Evolutionary conservation across 106 monocot genomes (phyloP).

Genomic region (Dendrobium huoshanense): DNA sequence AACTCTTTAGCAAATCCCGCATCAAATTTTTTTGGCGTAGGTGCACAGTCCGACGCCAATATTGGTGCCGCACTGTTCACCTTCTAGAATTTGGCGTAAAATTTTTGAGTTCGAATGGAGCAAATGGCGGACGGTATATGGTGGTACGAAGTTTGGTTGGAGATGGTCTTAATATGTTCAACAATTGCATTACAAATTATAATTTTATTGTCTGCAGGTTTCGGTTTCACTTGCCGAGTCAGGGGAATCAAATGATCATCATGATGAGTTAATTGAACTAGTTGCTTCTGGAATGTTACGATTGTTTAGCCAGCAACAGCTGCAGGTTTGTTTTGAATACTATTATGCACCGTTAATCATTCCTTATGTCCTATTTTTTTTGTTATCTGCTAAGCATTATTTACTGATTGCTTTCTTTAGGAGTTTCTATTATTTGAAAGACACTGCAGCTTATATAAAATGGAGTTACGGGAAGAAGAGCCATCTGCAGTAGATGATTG

Average conservation of each 20-base stretch:
- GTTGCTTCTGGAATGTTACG: slow-evolving; percentile 61
- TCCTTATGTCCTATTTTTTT: background rate
- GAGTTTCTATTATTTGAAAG: slow-evolving; percentile 75
- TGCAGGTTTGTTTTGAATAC: slow-evolving; percentile 46
- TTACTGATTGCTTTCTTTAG: slow-evolving; percentile 18
- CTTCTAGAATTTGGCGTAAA: no score
- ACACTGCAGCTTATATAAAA: slow-evolving; percentile 45
- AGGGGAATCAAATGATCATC: slow-evolving; percentile 50
- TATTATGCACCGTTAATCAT: background rate
- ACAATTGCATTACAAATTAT: background rate
- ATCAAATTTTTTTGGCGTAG: no score
- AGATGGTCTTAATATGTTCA: background rate
- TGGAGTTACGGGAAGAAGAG: slow-evolving; percentile 63
- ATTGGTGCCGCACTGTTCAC: no score
- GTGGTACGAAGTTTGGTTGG: slow-evolving; percentile 10
- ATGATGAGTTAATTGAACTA: slow-evolving; percentile 62
- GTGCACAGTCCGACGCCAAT: no score
- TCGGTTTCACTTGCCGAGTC: slow-evolving; percentile 64
- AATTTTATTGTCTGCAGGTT: slow-evolving; percentile 30
- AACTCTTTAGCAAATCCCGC: no score
- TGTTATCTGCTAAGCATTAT: background rate
- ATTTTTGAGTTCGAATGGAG: no score
- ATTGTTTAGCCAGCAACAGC: slow-evolving; percentile 87
- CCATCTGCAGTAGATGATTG: slow-evolving; percentile 18
- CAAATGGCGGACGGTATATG: no score